Evolutionary conservation across 176 grass and related monocot genomes (phyloP).

Genomic region (Oryza punctata): DNA sequence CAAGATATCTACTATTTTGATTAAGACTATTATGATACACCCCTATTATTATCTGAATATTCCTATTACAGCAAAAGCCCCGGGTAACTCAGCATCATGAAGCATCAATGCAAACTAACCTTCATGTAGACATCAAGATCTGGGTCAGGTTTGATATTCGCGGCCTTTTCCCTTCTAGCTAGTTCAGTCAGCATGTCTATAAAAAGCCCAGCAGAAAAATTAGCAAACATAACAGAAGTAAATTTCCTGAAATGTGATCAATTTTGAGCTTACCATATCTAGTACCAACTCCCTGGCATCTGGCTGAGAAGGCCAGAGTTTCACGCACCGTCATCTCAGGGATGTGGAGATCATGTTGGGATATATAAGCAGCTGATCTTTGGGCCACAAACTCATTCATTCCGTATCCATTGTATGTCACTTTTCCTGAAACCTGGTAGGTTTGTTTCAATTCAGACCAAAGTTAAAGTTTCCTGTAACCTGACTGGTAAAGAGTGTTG

Average conservation of each 20-base stretch:
- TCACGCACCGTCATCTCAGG: constrained; percentile 79
- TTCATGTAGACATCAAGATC: constrained; percentile 73
- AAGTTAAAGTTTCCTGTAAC: constrained; percentile 12
- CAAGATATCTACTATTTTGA: neutral
- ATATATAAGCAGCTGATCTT: constrained; percentile 74
- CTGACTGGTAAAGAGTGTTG: neutral
- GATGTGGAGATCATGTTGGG: constrained; percentile 79
- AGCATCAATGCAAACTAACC: constrained; percentile 37
- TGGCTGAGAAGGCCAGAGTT: constrained; percentile 69
- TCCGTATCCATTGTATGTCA: constrained; percentile 74
- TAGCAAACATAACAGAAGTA: constrained; percentile 20
- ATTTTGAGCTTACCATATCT: constrained; percentile 60
- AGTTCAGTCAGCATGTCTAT: constrained; percentile 68
- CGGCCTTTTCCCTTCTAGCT: constrained; percentile 62
- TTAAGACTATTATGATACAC: neutral
- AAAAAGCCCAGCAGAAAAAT: constrained; percentile 16
- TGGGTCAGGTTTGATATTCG: constrained; percentile 63
- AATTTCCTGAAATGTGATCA: neutral
- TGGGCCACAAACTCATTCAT: constrained; percentile 75
- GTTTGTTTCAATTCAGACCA: constrained; percentile 2
- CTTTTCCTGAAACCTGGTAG: constrained; percentile 56
- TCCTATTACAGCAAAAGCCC: neutral
- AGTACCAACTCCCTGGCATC: constrained; percentile 74
- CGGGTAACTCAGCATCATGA: neutral
- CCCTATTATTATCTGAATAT: constrained; percentile 1